Evolutionary conservation across 2,329 filamentous ascomycete species (phyloP).

Genomic region (Cercospora sp.): DNA sequence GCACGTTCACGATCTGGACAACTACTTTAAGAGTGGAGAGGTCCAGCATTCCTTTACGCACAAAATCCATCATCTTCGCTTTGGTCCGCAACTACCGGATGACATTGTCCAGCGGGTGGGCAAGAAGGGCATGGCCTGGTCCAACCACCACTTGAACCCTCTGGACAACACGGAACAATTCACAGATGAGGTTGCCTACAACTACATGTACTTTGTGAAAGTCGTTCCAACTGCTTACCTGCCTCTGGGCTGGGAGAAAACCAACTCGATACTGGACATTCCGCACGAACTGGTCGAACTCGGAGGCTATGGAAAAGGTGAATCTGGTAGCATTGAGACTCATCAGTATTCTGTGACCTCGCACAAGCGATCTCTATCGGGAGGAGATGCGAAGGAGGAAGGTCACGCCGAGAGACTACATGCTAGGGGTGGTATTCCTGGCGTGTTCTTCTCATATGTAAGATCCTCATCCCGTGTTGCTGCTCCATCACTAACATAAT

Average conservation of each 20-base stretch:
- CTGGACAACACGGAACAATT: constrained; percentile 77
- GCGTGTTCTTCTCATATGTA: constrained; percentile 97
- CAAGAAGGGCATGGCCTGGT: constrained; percentile 64
- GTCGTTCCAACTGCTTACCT: constrained; percentile 95
- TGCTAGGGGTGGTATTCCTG: constrained; percentile 86
- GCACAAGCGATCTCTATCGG: constrained; percentile 83
- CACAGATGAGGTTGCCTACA: constrained; percentile 80
- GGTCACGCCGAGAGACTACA: constrained; percentile 92
- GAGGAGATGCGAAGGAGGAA: constrained; percentile 80
- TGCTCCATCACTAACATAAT: neutral
- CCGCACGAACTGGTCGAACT: constrained; percentile 59
- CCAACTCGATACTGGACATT: constrained; percentile 42
- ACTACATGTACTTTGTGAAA: constrained; percentile 99
- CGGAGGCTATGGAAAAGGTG: constrained; percentile 65
- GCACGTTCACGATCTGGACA: constrained; percentile 96
- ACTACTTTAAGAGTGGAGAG: constrained; percentile 77
- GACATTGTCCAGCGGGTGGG: constrained; percentile 66
- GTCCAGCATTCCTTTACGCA: constrained; percentile 82
- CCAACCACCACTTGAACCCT: constrained; percentile 88
- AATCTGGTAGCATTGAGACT: constrained; percentile 82
- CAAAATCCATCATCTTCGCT: constrained; percentile 82
- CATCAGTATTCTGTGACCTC: constrained; percentile 98
- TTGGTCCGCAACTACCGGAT: constrained; percentile 87
- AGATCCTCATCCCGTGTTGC: constrained; percentile 45
- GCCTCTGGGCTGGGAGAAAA: constrained; percentile 81